Evolutionary conservation across 2,329 filamentous ascomycete species (phyloP), one percentile per base, ranked within the genome.

Genomic region (Phyllosticta paracitricarpa): DNA sequence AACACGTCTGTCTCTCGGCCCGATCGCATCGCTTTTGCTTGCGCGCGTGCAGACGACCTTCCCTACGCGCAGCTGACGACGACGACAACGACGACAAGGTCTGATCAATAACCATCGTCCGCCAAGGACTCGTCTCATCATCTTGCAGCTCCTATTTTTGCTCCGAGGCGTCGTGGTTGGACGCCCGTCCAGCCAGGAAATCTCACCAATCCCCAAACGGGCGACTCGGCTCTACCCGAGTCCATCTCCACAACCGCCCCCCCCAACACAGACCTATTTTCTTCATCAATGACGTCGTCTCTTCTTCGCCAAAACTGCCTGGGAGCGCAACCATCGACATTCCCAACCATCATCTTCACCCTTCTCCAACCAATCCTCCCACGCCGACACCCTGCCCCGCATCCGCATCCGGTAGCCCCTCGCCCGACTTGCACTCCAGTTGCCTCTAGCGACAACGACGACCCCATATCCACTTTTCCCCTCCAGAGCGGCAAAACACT

Each of bases 151-250:
- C 33, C 33, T 14, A 40, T 40, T 40, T 40, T 40, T 40, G 33
- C 33, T 4, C 14, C 33, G 10, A 17, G 33, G 33, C 33, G 51
- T 14, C 10, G 19, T 33, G 53, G 35, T 28, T 25, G 30, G 58
- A 51, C n/a, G 51, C 33, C 24, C 17, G 51, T 28, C 51, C 51
- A 19, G 33, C 33, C 33, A 17, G 2, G 33, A 52, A 52, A 53
- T 40, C 53, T 56, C 51, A 26, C 52, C 51, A 59, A 28, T 22
- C 58, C 58, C 58, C 58, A 51, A 56, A 30, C 28, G 28, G 58
- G 8, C 25, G 17, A 61, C 25, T 61, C 59, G 59, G 59, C 59
- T 61, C 54, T 56, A 61, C 59, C 59, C 59, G 59, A 61, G 35
- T 22, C 26, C 26, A 53, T 61, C 59, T 57, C 59, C 59, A 57